phyloP scores from a whole-genome alignment of 2,329 filamentous ascomycete species.

The Ascochyta rabiei region DNA sequence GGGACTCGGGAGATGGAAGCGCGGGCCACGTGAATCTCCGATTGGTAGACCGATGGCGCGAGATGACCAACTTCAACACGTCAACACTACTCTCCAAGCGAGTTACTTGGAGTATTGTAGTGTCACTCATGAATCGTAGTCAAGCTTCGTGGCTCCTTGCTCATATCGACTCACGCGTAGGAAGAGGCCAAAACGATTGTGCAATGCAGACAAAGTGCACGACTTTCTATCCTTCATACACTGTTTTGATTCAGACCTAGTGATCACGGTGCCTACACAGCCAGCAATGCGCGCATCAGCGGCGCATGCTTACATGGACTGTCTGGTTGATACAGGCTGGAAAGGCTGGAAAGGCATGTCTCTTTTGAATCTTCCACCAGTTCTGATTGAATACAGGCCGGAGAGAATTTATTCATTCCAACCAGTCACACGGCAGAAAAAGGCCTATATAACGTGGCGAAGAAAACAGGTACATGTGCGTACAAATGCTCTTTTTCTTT shows the following conservation, averaged over 20 bases:
- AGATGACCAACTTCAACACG: conserved; percentile 18
- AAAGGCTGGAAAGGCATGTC: too few relatives aligned
- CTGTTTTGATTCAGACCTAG: background rate
- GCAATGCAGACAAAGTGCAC: background rate
- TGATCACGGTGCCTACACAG: conserved; percentile 11
- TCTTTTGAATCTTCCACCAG: too few relatives aligned
- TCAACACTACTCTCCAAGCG: conserved; percentile 9
- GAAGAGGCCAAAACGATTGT: background rate
- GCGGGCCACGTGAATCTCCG: conserved; percentile 29
- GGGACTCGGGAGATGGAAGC: conserved; percentile 17
- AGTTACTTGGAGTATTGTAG: background rate
- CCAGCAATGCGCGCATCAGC: conserved; percentile 48
- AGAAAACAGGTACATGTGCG: too few relatives aligned
- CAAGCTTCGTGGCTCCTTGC: conserved; percentile 12
- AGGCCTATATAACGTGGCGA: too few relatives aligned
- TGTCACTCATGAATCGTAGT: conserved; percentile 11
- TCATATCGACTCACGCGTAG: conserved; percentile 26
- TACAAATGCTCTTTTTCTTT: too few relatives aligned
- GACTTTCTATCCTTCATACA: too few relatives aligned
- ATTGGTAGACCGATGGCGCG: conserved; percentile 14
- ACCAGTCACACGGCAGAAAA: too few relatives aligned
- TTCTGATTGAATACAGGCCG: too few relatives aligned
- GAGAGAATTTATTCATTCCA: too few relatives aligned
- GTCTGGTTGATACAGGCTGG: background rate
- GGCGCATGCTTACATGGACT: conserved; percentile 44